Evolutionary conservation across 1,284 basidiomycete species (phyloP).

Genomic region (Cryptococcus jaspeensis): DNA sequence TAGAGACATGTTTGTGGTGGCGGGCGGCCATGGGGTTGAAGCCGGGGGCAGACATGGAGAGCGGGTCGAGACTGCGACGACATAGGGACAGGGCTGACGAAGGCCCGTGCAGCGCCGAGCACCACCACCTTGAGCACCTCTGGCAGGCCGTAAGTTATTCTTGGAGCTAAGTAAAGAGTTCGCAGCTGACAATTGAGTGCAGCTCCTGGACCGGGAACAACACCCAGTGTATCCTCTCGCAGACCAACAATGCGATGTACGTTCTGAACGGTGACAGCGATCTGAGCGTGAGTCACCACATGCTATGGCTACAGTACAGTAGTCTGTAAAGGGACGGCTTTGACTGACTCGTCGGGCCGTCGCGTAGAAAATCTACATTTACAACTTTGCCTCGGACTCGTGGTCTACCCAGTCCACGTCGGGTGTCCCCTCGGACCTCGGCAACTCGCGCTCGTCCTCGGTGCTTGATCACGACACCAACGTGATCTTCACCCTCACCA

Average conservation of each 20-base stretch:
- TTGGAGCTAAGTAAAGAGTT: not conserved
- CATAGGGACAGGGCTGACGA: not conserved
- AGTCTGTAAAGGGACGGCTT: not conserved
- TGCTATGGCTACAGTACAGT: not conserved
- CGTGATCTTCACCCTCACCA: conserved; percentile 59
- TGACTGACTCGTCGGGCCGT: not conserved
- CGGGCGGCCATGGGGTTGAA: not conserved
- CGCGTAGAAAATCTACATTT: conserved; percentile 48
- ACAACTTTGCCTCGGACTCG: conserved; percentile 43
- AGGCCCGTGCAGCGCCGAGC: conserved; percentile 28
- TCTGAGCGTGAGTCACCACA: conserved; percentile 53
- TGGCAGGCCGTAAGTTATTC: conserved; percentile 43
- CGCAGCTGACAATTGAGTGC: conserved; percentile 3
- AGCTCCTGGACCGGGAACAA: conserved; percentile 49
- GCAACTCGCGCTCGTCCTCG: conserved; percentile 50
- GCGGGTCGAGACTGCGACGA: no score
- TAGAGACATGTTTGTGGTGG: conserved; percentile 7
- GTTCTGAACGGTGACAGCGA: conserved; percentile 72
- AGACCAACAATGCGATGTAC: conserved; percentile 62
- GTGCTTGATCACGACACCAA: conserved; percentile 89
- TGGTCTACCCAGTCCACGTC: conserved; percentile 51
- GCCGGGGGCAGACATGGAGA: not conserved
- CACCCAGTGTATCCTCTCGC: conserved; percentile 50
- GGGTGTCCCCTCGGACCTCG: conserved; percentile 34
- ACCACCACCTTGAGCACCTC: conserved; percentile 33